Percentiles rank a stretch among this genome's conserved stretches.
These are phyloP conservation scores for Solanum hybrid DNA, from an alignment of 305 asterid species.

Conservation along the genomic window DNA sequence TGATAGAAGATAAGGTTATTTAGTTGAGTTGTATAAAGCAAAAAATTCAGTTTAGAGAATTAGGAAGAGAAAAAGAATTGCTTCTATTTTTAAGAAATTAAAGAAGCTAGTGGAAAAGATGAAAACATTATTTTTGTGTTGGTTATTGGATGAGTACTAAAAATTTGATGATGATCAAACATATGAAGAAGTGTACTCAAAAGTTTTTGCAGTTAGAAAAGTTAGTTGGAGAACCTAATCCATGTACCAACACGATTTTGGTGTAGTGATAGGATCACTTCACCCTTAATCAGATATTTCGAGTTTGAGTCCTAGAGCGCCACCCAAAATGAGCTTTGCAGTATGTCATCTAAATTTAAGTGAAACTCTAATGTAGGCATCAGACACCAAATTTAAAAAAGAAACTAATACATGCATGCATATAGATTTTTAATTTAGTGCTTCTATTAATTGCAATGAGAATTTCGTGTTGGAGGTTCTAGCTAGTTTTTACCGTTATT, in stretches of 20 bases:
- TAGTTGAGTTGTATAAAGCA: background rate
- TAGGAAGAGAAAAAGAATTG: background rate
- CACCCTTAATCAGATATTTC: background rate
- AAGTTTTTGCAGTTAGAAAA: background rate
- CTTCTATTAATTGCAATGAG: background rate
- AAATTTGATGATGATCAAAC: background rate
- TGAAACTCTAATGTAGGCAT: fast-evolving
- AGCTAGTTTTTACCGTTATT: background rate
- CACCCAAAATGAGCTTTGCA: background rate
- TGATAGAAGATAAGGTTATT: background rate
- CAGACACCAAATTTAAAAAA: background rate
- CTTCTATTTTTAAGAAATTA: background rate
- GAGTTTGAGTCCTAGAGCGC: background rate
- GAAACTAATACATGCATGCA: background rate
- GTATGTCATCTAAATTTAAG: too few relatives aligned
- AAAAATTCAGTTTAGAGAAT: background rate
- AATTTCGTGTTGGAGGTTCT: background rate
- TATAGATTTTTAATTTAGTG: background rate
- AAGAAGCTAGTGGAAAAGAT: background rate
- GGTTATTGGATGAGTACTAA: background rate
- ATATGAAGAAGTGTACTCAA: background rate
- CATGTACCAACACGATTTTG: background rate
- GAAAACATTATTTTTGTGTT: background rate
- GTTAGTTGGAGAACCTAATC: background rate
- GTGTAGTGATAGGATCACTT: background rate